Conservation (phyloP, 371 early-diverging fungal species). For the Gilbertella persicaria region DNA sequence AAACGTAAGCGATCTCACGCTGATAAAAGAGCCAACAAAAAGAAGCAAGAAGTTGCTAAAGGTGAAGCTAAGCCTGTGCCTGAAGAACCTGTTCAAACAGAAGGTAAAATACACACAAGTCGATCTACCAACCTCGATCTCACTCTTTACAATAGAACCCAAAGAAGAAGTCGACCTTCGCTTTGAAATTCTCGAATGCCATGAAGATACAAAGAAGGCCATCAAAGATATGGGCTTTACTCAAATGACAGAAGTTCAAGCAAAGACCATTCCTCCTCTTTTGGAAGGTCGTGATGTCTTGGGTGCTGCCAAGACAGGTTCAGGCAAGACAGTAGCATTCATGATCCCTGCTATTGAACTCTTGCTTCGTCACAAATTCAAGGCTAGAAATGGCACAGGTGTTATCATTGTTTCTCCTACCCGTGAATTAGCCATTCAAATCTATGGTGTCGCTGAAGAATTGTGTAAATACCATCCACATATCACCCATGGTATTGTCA, state of each 20-base stretch:
- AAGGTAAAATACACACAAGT: conserved; percentile 19
- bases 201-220: conserved; percentile 76
- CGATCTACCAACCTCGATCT: too few species aligned
- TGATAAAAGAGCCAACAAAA: conserved; percentile 25
- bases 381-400: conserved; percentile 96
- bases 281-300: conserved; percentile 97
- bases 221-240: conserved; percentile 93
- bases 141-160: conserved; percentile 1
- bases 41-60: conserved; percentile 34
- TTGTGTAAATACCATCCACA: conserved; percentile 89
- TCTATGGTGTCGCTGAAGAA: conserved; percentile 96
- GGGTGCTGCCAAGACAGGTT: conserved; percentile 99
- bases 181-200: conserved; percentile 65
- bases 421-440: conserved; percentile 98
- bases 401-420: conserved; percentile 98
- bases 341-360: conserved; percentile 96
- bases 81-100: conserved; percentile 14
- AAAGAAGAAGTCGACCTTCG: conserved; percentile 51
- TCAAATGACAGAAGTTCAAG: conserved; percentile 98
- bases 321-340: conserved; percentile 99
- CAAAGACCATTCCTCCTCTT: conserved; percentile 91
- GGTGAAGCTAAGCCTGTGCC: conserved; percentile 39
- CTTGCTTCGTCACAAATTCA: conserved; percentile 80
- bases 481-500: conserved; percentile 90
- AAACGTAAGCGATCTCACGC: conserved; percentile 37